Conservation (phyloP, 106 monocot genomes). For the Acanthochlamys bracteata region DNA sequence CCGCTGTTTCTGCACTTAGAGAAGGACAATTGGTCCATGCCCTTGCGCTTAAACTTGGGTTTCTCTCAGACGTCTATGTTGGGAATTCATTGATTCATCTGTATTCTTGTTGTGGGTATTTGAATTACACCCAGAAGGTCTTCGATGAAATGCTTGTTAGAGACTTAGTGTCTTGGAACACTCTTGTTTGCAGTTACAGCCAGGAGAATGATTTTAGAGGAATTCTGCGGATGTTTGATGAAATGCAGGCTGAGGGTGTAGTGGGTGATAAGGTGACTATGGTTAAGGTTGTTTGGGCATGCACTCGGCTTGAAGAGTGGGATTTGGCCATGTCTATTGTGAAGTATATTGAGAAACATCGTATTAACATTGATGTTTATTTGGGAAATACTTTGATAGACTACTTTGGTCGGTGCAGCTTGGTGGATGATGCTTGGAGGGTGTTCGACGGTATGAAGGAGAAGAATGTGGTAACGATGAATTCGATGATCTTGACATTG, state of each 20-base stretch:
- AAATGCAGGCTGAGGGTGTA: constrained; percentile 17
- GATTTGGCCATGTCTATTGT: constrained; percentile 22
- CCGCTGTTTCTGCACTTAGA: constrained; percentile 7
- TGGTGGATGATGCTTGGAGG: constrained; percentile 17
- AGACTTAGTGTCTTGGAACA: constrained; percentile 49
- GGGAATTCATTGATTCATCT: constrained; percentile 34
- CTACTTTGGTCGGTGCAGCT: constrained; percentile 27
- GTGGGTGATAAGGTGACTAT: constrained; percentile 35
- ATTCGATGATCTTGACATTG: constrained; percentile 31
- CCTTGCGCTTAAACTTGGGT: constrained; percentile 26
- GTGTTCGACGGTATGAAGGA: constrained; percentile 33
- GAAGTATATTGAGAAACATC: constrained; percentile 25
- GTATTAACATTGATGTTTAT: constrained; percentile 29
- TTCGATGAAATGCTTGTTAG: constrained; percentile 39
- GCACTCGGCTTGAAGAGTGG: constrained; percentile 35
- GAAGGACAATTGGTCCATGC: constrained; percentile 23
- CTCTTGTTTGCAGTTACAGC: constrained; percentile 29
- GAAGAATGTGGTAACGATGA: constrained; percentile 33
- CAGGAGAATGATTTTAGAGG: constrained; percentile 17
- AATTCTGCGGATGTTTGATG: constrained; percentile 20
- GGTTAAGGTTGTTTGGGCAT: constrained; percentile 35
- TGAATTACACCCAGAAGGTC: constrained; percentile 13
- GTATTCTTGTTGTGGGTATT: constrained; percentile 11
- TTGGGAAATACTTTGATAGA: constrained; percentile 54
- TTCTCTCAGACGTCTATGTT: constrained; percentile 17